Base-by-base conservation (phyloP, 2,329 filamentous ascomycete species). In the Zymoseptoria brevis region DNA sequence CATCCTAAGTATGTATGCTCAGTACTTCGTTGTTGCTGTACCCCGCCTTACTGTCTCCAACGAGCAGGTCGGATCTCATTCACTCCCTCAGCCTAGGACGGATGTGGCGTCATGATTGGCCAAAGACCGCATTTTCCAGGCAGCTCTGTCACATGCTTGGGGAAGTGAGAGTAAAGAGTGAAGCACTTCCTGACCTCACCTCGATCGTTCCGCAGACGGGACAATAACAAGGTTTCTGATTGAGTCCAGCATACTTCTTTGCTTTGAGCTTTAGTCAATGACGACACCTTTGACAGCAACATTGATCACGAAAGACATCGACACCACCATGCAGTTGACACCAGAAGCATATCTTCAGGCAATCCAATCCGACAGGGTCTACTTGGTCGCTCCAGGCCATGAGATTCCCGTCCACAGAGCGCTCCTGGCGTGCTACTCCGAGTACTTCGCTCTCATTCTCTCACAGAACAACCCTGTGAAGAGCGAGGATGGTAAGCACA, bases 1-100 rank as follows among this genome's bases (percentile, higher is more conserved):
- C 67, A 9, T 67, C 67, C 9, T 72, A 56, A 66, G 51, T 53
- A 53, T 29, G 51, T 29, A 53, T 24, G 13, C 19, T n/a, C 22
- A 1, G 45, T n/a, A 50, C 11, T n/a, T 16, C 45, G 11, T n/a
- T 7, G 45, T n/a, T 50, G 16, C 19, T n/a, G 45, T n/a, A 50
- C 19, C 16, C 45, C 45, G 45, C 45, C 16, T 50, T 19, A 50
- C 1, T 19, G 8, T 51, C 19, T 24, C 5, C 16, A 19, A 21
- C 13, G 19, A 50, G 49, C 1, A 50, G n/a, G n/a, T 19, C 22
- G 49, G n/a, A 19, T 54, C 29, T 26, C 52, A 29, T 50, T 53
- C 45, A 58, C 52, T 56, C 26, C 22, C 8, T 53, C 26, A 19
- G 19, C 22, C 55, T 48, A 24, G 4, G 49, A 7, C n/a, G 49